Evolutionary conservation across 1,284 basidiomycete genomes (phyloP).

Genomic region (Kalmanozyma brasiliensis): DNA sequence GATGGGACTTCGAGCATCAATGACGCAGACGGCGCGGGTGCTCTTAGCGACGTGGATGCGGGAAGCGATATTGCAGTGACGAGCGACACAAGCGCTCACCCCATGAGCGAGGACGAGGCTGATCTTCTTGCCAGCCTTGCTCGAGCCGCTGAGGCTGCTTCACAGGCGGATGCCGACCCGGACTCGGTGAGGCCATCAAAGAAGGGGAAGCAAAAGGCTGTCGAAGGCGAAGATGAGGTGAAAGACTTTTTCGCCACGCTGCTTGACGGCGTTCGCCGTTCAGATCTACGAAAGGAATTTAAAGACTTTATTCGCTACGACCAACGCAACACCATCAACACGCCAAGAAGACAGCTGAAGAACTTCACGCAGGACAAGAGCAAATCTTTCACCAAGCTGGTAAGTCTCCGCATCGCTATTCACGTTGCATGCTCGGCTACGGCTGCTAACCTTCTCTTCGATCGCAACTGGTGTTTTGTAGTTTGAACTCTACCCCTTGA

Average conservation of each 20-base stretch:
- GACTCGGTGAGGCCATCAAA: too few relatives aligned
- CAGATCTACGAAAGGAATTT: conserved; percentile 17
- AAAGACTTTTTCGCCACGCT: conserved; percentile 1
- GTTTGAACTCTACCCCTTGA: conserved; percentile 1
- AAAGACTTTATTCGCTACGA: conserved; percentile 9
- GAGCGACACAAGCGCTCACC: not conserved
- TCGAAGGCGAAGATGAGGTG: too few relatives aligned
- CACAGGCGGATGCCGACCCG: too few relatives aligned
- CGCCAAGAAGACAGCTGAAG: conserved; percentile 1
- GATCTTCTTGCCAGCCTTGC: too few relatives aligned
- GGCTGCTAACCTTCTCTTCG: not conserved
- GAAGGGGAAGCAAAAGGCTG: too few relatives aligned
- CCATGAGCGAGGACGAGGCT: conserved; percentile 1
- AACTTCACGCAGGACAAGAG: too few relatives aligned
- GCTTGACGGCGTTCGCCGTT: conserved; percentile 9
- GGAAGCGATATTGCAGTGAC: too few relatives aligned
- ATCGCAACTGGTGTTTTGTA: not conserved
- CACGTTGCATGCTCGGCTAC: not conserved
- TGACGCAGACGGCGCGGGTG: too few relatives aligned
- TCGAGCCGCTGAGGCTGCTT: too few relatives aligned
- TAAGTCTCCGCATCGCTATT: conserved; percentile 1
- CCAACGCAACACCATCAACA: not conserved
- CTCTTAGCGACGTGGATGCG: too few relatives aligned
- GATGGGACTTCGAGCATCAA: too few relatives aligned
- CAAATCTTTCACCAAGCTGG: too few relatives aligned